These are phyloP conservation scores for Penicillium coprophilum DNA, from an alignment of 495 filamentous ascomycete genomes.

Conservation along the genomic window DNA sequence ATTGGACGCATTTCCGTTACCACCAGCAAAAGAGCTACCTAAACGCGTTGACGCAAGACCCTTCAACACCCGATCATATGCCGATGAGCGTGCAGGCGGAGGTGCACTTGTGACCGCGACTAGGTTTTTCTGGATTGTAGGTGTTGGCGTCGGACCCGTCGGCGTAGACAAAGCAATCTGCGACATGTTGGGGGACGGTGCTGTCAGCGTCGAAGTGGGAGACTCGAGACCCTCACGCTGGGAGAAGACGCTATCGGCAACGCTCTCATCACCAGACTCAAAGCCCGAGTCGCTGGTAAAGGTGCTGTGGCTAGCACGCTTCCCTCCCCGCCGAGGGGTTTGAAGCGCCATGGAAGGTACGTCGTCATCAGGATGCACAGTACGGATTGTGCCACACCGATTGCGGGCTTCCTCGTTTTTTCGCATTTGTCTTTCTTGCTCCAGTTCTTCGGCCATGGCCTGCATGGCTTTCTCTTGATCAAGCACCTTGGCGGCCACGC, in stretches of 20 bases:
- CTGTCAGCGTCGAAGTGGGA: slow-evolving; percentile 49
- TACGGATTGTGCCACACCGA: slow-evolving; percentile 39
- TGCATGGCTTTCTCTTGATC: slow-evolving; percentile 66
- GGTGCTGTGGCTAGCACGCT: slow-evolving; percentile 54
- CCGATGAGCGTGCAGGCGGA: slow-evolving; percentile 34
- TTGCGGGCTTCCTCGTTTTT: slow-evolving; percentile 54
- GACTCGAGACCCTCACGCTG: slow-evolving; percentile 53
- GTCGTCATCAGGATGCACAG: slow-evolving; percentile 36
- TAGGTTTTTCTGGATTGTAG: slow-evolving; percentile 28
- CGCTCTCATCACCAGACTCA: slow-evolving; percentile 56
- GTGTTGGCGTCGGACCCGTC: slow-evolving; percentile 21
- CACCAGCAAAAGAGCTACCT: slow-evolving; percentile 32
- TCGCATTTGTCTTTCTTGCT: slow-evolving; percentile 55
- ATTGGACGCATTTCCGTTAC: slow-evolving; percentile 34
- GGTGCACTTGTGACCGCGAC: slow-evolving; percentile 18
- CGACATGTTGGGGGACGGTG: slow-evolving; percentile 41
- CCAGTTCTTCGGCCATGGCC: slow-evolving; percentile 62
- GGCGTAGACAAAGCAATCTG: slow-evolving; percentile 38
- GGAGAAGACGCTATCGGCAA: slow-evolving; percentile 64
- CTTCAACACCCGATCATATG: slow-evolving; percentile 46
- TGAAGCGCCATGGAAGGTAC: slow-evolving; percentile 55
- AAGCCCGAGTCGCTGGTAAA: slow-evolving; percentile 54
- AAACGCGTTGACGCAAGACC: slow-evolving; percentile 40
- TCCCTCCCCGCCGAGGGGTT: slow-evolving; percentile 46
- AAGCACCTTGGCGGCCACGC: slow-evolving; percentile 65